Evolutionary conservation across 306 rosid genomes (phyloP).

Genomic region (Canavalia gladiata): DNA sequence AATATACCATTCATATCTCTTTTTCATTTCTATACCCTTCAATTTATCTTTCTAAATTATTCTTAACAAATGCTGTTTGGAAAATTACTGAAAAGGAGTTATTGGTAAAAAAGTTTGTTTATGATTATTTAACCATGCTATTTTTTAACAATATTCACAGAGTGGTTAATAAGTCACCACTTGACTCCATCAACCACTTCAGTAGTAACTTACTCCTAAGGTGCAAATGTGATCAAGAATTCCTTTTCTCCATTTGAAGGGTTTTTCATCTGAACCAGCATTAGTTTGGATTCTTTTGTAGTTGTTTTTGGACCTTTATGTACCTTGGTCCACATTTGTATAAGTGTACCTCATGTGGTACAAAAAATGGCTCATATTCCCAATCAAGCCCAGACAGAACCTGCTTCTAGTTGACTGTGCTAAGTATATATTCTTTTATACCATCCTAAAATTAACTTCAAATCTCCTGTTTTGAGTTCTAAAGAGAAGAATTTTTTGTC

Average conservation of each 20-base stretch:
- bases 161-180: slow-evolving; percentile 14
- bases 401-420: neutral
- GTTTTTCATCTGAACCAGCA: neutral
- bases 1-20: neutral
- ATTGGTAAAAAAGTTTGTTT: slow-evolving; percentile 1
- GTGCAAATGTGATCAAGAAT: neutral
- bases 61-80: slow-evolving; percentile 1
- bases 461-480: neutral
- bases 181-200: neutral
- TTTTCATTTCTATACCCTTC: neutral
- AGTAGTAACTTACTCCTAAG: neutral
- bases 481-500: neutral
- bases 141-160: slow-evolving; percentile 22
- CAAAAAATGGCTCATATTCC: neutral
- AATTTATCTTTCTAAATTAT: slow-evolving; percentile 9
- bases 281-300: slow-evolving; percentile 4
- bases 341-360: slow-evolving; percentile 13
- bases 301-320: slow-evolving; percentile 33
- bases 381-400: neutral
- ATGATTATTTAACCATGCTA: neutral
- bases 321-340: neutral
- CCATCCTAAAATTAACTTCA: neutral
- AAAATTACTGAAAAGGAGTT: slow-evolving; percentile 19
- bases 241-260: neutral
- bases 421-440: neutral